phyloP scores from a whole-genome alignment of 805 yeast species.

The Scheffersomyces stipitis region DNA sequence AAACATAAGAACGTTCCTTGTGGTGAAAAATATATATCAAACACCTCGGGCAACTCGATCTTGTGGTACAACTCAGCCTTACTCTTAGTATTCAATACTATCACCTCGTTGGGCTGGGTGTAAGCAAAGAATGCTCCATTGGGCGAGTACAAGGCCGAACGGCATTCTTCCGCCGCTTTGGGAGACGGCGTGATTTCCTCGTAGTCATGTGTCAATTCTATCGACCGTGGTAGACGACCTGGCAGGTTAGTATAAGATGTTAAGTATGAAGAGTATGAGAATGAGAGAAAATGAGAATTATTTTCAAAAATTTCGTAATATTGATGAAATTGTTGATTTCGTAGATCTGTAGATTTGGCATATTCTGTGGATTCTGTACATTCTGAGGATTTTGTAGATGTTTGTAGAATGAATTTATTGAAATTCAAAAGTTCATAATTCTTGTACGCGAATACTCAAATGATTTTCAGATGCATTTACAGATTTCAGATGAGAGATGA shows the following conservation, averaged over 20 bases:
- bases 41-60: constrained; percentile 63
- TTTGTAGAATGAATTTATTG: no score
- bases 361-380: no score
- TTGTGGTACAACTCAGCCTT: constrained; percentile 42
- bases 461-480: no score
- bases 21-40: constrained; percentile 88
- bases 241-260: constrained; percentile 16
- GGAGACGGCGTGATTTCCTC: constrained; percentile 35
- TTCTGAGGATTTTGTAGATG: no score
- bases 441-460: no score
- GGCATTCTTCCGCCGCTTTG: constrained; percentile 48
- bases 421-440: no score
- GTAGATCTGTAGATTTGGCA: no score
- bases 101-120: constrained; percentile 63
- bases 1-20: constrained; percentile 76
- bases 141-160: constrained; percentile 65
- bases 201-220: constrained; percentile 30
- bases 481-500: no score
- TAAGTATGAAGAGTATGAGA: constrained; percentile 50
- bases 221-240: constrained; percentile 30
- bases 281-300: constrained; percentile 1
- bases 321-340: no score
- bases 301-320: no score
- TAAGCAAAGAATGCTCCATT: constrained; percentile 70
- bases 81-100: constrained; percentile 57